Conservation (phyloP, 1,284 basidiomycete genomes). For the Exobasidium rhododendri region DNA sequence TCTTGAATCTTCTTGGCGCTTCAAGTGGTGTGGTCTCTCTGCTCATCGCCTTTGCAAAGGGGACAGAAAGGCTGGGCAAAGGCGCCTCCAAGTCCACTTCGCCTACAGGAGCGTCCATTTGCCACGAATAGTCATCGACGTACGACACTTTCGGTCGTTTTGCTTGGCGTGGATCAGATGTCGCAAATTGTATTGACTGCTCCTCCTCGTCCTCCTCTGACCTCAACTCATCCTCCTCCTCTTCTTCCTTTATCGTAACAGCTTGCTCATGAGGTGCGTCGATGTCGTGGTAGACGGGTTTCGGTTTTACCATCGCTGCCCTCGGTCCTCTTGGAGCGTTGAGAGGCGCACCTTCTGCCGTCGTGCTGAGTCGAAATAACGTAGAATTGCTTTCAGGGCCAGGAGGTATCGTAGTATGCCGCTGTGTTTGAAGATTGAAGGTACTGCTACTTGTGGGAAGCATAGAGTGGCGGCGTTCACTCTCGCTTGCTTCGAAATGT, state of each 20-base stretch:
- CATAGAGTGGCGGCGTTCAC: neutral
- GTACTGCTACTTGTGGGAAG: no score
- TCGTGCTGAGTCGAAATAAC: neutral
- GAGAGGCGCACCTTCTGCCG: neutral
- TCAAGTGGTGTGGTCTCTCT: neutral
- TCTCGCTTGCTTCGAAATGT: neutral
- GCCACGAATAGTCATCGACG: neutral
- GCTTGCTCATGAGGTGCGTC: slow-evolving; percentile 2
- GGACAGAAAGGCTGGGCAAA: neutral
- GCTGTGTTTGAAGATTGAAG: neutral
- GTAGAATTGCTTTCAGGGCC: neutral
- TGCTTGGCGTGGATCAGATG: neutral
- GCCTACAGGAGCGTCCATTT: neutral
- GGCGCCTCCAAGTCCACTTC: slow-evolving; percentile 6
- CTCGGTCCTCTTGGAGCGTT: slow-evolving; percentile 5
- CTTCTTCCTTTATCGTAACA: no score
- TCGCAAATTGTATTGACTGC: neutral
- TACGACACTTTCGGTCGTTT: slow-evolving; percentile 2
- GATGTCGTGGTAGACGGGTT: slow-evolving; percentile 3
- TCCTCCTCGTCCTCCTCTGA: neutral
- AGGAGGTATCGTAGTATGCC: neutral
- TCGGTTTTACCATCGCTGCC: no score
- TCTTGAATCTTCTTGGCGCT: neutral
- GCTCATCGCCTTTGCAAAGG: neutral
- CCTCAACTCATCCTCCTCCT: neutral